A percentile compares a stretch with the other conserved stretches of the same genome.
Evolutionary conservation across 2,329 filamentous ascomycete genomes (phyloP).

Genomic region (Cercospora canescens): DNA sequence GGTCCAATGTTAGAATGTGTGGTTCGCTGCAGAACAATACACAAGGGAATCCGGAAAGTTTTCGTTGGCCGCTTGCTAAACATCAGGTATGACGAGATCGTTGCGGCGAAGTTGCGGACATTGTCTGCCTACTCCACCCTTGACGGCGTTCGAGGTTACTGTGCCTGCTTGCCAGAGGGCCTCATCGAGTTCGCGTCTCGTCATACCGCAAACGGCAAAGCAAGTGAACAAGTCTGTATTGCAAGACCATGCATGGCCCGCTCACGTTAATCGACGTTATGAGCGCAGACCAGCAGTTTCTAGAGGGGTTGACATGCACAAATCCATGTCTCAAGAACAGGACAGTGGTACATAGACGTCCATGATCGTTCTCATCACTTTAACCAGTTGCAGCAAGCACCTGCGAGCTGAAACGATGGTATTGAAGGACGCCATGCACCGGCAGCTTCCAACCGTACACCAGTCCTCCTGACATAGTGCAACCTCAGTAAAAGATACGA

Average conservation of each 20-base stretch:
- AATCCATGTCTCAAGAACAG: background rate
- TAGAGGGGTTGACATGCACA: background rate
- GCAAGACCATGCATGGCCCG: background rate
- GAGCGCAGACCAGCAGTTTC: background rate
- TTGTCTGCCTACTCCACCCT: no score
- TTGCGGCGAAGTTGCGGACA: background rate
- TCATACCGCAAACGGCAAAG: background rate
- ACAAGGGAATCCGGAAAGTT: background rate
- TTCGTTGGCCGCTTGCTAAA: background rate
- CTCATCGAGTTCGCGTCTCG: background rate
- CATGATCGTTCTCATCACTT: background rate
- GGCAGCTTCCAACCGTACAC: no score
- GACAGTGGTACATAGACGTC: background rate
- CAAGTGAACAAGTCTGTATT: background rate
- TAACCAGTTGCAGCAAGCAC: background rate
- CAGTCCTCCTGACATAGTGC: no score
- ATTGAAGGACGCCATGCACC: no score
- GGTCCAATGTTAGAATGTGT: background rate
- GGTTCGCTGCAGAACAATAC: background rate
- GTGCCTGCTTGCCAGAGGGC: background rate
- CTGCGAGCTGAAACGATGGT: no score
- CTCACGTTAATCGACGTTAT: background rate
- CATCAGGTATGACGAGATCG: background rate
- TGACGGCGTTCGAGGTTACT: background rate
- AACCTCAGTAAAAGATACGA: background rate